Evolutionary conservation across 2,329 filamentous ascomycete genomes (phyloP), one percentile per base, ranked within the genome.

Genomic region (Trichoderma sp.): DNA sequence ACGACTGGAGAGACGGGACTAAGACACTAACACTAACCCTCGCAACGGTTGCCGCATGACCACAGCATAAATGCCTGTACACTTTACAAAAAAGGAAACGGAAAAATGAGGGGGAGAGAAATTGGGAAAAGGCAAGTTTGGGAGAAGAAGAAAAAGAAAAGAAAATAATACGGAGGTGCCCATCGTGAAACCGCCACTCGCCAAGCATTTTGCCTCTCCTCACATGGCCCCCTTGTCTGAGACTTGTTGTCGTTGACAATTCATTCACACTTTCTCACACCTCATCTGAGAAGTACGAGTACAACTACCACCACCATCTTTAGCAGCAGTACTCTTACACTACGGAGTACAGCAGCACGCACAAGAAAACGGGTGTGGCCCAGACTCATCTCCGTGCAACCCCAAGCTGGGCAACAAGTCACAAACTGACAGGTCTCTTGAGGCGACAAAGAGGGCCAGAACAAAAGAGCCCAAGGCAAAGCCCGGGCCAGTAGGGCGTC

Each of bases 121-220:
- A 41, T 41, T 18, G 16, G 38, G 24, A 16, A 65, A 16, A 27
- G 24, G n/a, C 24, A 29, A 31, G 8, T 9, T 29, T 27, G 21
- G 24, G 12, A 8, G 18, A 8, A 35, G 14, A 21, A 31, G 31
- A 18, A 62, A 24, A 72, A 24, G 29, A n/a, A 31, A 29, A n/a
- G 14, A 16, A 35, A 53, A 53, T 53, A 53, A 56, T 12, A 56
- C 50, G 50, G 33, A 60, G 24, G 24, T 21, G 31, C 9, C 53
- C 21, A 60, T 50, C 27, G 69, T 72, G 69, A 64, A 72, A 64
- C 59, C 69, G 69, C 69, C 69, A 72, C 59, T 63, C 69, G 56
- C 68, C 68, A 50, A 63, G 68, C 50, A 35, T 50, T 71, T 71
- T 29, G 35, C 27, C 29, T 53, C 41, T 53, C 21, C 35, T 66